Conservation (phyloP, 2,329 filamentous ascomycete genomes). For the Sclerotinia trifoliorum region DNA sequence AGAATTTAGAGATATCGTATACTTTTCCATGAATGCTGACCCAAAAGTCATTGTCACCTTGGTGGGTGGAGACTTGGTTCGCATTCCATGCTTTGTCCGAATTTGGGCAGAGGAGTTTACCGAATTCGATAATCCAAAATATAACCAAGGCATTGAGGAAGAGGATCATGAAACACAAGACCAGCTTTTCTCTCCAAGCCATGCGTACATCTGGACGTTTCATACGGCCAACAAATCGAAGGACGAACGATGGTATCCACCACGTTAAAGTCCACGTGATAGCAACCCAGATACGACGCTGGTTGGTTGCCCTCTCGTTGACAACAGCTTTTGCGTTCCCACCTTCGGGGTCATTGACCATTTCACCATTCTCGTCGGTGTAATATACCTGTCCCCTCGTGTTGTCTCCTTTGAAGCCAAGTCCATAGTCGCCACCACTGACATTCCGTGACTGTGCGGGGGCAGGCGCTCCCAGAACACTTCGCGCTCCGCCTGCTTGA, state of each 20-base stretch:
- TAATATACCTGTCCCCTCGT: conserved; percentile 74
- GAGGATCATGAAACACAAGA: conserved; percentile 76
- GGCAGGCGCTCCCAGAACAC: conserved; percentile 55
- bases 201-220: conserved; percentile 94
- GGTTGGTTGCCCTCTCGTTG: conserved; percentile 60
- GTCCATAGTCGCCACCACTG: conserved; percentile 77
- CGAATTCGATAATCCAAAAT: conserved; percentile 91
- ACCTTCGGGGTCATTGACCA: conserved; percentile 73
- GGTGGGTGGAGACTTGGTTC: conserved; percentile 67
- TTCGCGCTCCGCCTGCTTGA: conserved; percentile 44
- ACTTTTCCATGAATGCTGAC: conserved; percentile 86
- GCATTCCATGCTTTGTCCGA: conserved; percentile 83
- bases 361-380: conserved; percentile 62
- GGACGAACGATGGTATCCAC: conserved; percentile 85
- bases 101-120: conserved; percentile 83
- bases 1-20: conserved; percentile 91
- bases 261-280: conserved; percentile 86
- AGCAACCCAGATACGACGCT: conserved; percentile 74
- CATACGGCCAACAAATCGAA: conserved; percentile 87
- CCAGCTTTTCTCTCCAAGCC: conserved; percentile 95
- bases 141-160: conserved; percentile 78
- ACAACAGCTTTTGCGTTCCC: conserved; percentile 75
- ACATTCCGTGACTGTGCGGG: conserved; percentile 59
- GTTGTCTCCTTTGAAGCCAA: conserved; percentile 81
- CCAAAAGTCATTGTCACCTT: conserved; percentile 74